A percentile compares a stretch with the other conserved stretches of the same genome.
Conservation (phyloP, 2,329 filamentous ascomycete genomes). For the Ceratocystis lukuohia region DNA sequence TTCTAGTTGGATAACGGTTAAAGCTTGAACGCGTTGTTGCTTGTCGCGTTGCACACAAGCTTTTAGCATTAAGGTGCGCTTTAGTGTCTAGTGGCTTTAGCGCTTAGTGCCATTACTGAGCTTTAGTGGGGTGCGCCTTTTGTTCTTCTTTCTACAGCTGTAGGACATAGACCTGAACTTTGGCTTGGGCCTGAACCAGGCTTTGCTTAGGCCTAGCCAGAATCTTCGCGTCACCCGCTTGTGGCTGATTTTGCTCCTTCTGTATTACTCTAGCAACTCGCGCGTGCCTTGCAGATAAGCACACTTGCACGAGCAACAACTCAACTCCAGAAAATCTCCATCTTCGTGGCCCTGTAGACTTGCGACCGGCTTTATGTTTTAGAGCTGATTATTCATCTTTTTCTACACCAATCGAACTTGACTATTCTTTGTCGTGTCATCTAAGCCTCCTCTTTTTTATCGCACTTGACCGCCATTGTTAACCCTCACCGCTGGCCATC, state of each 20-base stretch:
- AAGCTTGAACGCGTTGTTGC: background rate
- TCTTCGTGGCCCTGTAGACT: background rate
- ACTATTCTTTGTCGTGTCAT: background rate
- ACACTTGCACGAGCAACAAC: background rate
- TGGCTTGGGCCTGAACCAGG: background rate
- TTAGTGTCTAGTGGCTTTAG: background rate
- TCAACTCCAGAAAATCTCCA: background rate
- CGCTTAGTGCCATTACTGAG: too few species aligned
- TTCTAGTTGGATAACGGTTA: background rate
- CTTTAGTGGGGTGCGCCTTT: background rate
- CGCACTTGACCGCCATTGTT: background rate
- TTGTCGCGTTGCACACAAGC: background rate
- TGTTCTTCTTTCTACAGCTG: background rate
- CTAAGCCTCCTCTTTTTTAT: background rate
- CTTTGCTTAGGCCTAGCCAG: background rate
- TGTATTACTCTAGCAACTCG: slow-evolving; percentile 7
- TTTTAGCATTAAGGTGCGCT: background rate
- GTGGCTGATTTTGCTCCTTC: slow-evolving; percentile 5
- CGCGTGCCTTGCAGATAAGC: slow-evolving; percentile 3
- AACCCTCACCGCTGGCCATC: background rate
- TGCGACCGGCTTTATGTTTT: background rate
- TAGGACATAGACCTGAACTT: background rate
- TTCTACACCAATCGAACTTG: background rate
- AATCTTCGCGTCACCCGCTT: slow-evolving; percentile 1
- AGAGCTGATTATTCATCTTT: background rate